Evolutionary conservation across 805 yeast species (phyloP).

Genomic region (Pichia pseudocactophila): DNA sequence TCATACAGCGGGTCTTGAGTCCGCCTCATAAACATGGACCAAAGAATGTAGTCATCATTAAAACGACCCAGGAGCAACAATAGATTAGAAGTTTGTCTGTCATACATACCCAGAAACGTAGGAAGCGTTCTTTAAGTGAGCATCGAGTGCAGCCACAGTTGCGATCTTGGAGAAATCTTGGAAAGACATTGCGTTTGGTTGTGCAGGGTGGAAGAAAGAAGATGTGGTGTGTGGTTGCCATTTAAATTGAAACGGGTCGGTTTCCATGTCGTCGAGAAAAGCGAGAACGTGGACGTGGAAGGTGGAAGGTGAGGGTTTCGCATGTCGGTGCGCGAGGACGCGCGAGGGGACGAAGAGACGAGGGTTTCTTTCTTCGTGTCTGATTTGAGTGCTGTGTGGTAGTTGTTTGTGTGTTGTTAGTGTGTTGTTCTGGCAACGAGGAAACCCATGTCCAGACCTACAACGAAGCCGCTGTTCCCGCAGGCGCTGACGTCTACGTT

Average conservation of each 20-base stretch:
- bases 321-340: too few relatives aligned
- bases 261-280: background rate
- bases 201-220: background rate
- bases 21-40: constrained; percentile 99
- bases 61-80: background rate
- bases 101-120: constrained; percentile 89
- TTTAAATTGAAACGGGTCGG: background rate
- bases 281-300: background rate
- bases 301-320: background rate
- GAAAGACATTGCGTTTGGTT: constrained; percentile 48
- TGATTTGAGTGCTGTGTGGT: background rate
- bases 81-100: background rate
- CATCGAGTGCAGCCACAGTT: constrained; percentile 67
- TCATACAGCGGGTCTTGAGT: constrained; percentile 91
- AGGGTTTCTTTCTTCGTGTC: too few relatives aligned
- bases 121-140: constrained; percentile 83
- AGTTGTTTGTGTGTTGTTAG: too few relatives aligned
- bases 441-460: background rate
- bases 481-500: constrained; percentile 79
- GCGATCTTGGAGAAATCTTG: constrained; percentile 75
- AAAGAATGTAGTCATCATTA: constrained; percentile 62
- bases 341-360: too few relatives aligned
- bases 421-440: too few relatives aligned
- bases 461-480: constrained; percentile 36
- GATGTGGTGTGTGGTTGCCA: background rate